Percentiles rank a stretch among this genome's conserved stretches.
phyloP scores from a whole-genome alignment of 1,139 yeast species.

The Yamadazyma dendronema region DNA sequence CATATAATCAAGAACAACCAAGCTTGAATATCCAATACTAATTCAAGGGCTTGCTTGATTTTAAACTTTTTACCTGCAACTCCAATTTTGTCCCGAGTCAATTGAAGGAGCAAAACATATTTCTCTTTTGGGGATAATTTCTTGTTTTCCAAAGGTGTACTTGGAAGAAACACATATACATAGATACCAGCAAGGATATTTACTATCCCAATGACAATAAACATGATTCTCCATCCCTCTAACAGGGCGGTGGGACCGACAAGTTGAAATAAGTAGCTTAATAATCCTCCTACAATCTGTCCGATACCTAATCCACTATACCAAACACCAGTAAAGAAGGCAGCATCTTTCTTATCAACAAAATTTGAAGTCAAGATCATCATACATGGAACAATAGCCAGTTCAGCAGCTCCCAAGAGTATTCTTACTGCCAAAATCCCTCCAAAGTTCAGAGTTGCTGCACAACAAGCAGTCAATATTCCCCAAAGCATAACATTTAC shows the following conservation, averaged over 20 bases:
- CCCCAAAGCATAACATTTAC: slow-evolving; percentile 42
- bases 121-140: slow-evolving; percentile 37
- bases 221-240: slow-evolving; percentile 37
- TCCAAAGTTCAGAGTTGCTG: slow-evolving; percentile 27
- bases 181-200: slow-evolving; percentile 31
- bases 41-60: slow-evolving; percentile 42
- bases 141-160: slow-evolving; percentile 22
- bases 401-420: slow-evolving; percentile 36
- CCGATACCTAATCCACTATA: slow-evolving; percentile 40
- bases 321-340: slow-evolving; percentile 36
- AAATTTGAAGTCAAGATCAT: slow-evolving; percentile 40
- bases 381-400: slow-evolving; percentile 45
- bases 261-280: slow-evolving; percentile 40
- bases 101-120: slow-evolving; percentile 23
- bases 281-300: slow-evolving; percentile 38
- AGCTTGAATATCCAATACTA: slow-evolving; percentile 44
- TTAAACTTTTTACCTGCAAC: slow-evolving; percentile 46
- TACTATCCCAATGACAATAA: slow-evolving; percentile 33
- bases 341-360: slow-evolving; percentile 38
- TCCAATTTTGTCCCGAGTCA: slow-evolving; percentile 25
- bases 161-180: slow-evolving; percentile 27
- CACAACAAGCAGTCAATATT: slow-evolving; percentile 31
- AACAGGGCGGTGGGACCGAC: slow-evolving; percentile 22
- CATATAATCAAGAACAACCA: slow-evolving; percentile 41
- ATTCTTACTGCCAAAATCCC: slow-evolving; percentile 37